These are phyloP conservation scores for Colletotrichum sp. DNA, from an alignment of 2,329 filamentous ascomycete species.

Conservation along the genomic window DNA sequence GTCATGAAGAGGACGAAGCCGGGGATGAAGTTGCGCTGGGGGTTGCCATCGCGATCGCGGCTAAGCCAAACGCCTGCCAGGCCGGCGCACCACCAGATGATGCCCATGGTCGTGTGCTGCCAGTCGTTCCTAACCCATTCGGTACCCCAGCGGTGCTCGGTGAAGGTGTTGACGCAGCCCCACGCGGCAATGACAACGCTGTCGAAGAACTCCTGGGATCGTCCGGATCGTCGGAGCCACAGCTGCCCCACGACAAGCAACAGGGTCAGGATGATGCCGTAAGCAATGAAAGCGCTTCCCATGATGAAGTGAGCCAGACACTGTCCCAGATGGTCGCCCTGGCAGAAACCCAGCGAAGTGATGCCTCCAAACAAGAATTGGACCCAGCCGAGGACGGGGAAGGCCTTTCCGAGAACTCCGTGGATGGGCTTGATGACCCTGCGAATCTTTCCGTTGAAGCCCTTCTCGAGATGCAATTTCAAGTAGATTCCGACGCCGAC, in stretches of 20 bases:
- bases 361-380: constrained; percentile 98
- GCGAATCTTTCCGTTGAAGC: constrained; percentile 80
- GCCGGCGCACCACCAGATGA: constrained; percentile 97
- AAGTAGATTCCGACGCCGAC: constrained; percentile 84
- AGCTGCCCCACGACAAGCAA: constrained; percentile 86
- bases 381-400: constrained; percentile 86
- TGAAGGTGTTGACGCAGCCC: constrained; percentile 98
- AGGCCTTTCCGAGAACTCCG: constrained; percentile 81
- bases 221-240: constrained; percentile 82
- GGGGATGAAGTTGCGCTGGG: constrained; percentile 92
- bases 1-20: constrained; percentile 91
- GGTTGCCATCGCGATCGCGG: constrained; percentile 78
- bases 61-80: constrained; percentile 93
- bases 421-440: constrained; percentile 75
- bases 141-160: constrained; percentile 91
- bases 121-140: constrained; percentile 93
- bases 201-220: constrained; percentile 97
- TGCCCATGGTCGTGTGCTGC: constrained; percentile 99
- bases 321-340: constrained; percentile 88
- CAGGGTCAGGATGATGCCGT: constrained; percentile 86
- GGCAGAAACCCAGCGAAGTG: constrained; percentile 89
- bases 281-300: constrained; percentile 95
- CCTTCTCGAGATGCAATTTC: constrained; percentile 85
- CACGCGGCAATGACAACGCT: constrained; percentile 88
- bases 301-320: constrained; percentile 98